A percentile compares a stretch with the other conserved stretches of the same genome.
Conservation (phyloP, 306 rosid species). For the Aeschynomene evenia region DNA sequence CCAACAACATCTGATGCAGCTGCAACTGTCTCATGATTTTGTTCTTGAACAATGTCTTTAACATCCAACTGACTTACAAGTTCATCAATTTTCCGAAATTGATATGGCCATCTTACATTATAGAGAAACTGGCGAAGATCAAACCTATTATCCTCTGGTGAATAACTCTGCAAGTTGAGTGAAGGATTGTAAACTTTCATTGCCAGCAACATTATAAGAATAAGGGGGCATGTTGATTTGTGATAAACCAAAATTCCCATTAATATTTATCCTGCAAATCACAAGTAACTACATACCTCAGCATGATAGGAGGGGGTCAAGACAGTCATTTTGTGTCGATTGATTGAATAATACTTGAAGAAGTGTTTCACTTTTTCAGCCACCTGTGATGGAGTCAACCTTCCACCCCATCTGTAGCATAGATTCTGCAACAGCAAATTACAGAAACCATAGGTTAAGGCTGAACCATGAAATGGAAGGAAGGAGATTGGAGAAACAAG, state of each 20-base stretch:
- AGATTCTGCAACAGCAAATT: constrained; percentile 61
- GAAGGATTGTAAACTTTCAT: constrained; percentile 22
- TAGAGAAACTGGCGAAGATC: constrained; percentile 91
- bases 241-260: not conserved
- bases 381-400: constrained; percentile 77
- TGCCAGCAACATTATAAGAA: constrained; percentile 9
- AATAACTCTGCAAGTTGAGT: constrained; percentile 71
- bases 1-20: constrained; percentile 50
- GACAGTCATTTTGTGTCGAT: constrained; percentile 90
- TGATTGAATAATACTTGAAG: constrained; percentile 92
- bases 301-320: constrained; percentile 95
- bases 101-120: constrained; percentile 91
- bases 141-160: constrained; percentile 89
- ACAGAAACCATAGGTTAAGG: constrained; percentile 21
- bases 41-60: constrained; percentile 43
- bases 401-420: constrained; percentile 82
- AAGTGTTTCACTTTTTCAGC: constrained; percentile 94
- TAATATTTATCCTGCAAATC: not conserved
- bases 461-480: not conserved
- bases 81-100: constrained; percentile 82
- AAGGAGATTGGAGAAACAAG: constrained; percentile 20
- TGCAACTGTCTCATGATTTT: constrained; percentile 39
- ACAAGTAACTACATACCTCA: constrained; percentile 52
- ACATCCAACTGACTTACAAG: constrained; percentile 61
- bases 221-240: not conserved